A percentile compares a stretch with the other conserved stretches of the same genome.
Conservation (phyloP, 1,284 basidiomycete species). For the Ceratobasidium theobromae region DNA sequence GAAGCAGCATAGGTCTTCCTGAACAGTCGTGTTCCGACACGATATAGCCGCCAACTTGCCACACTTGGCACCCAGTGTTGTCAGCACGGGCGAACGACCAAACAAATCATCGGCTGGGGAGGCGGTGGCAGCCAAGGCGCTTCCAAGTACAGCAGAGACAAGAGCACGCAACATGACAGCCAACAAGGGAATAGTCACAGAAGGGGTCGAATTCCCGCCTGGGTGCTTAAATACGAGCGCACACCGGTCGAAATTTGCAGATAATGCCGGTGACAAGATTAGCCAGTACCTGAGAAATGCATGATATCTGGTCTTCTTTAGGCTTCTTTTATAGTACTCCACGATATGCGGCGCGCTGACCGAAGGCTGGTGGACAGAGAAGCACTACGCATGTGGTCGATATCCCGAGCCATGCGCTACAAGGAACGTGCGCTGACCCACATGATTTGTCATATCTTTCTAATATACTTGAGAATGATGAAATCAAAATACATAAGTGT, state of each 20-base stretch:
- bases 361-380: conserved; percentile 22
- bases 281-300: conserved; percentile 15
- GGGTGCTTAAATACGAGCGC: neutral
- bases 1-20: conserved; percentile 30
- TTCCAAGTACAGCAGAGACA: conserved; percentile 1
- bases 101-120: conserved; percentile 4
- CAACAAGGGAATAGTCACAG: neutral
- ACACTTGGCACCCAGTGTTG: neutral
- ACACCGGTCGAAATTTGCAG: conserved; percentile 1
- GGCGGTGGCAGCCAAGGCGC: conserved; percentile 12
- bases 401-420: neutral
- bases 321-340: conserved; percentile 5
- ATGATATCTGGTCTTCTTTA: conserved; percentile 4
- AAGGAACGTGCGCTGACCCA: conserved; percentile 11
- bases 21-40: conserved; percentile 28
- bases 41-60: conserved; percentile 13
- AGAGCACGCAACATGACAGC: conserved; percentile 7
- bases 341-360: neutral
- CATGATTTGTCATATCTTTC: conserved; percentile 8
- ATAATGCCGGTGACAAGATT: conserved; percentile 1
- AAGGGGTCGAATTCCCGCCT: neutral
- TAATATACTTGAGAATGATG: conserved; percentile 16
- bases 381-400: conserved; percentile 23
- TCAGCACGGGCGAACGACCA: neutral
- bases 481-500: conserved; percentile 31